Evolutionary conservation across 176 grass and related monocot species (phyloP).

Genomic region (Metroxylon sagu): DNA sequence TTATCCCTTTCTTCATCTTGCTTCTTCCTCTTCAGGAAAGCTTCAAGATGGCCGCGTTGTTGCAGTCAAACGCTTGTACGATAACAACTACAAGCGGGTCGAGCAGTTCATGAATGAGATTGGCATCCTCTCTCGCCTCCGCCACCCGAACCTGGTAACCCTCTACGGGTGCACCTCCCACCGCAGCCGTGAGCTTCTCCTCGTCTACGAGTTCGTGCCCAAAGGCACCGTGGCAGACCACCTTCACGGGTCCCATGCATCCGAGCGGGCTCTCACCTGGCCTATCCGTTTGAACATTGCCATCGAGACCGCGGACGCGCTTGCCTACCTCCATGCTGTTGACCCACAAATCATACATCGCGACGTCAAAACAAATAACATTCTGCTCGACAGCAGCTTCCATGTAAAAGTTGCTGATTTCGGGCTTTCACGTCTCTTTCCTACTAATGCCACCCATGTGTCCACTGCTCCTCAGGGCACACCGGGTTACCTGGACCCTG

Average conservation of each 20-base stretch:
- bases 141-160: conserved; percentile 76
- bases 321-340: conserved; percentile 72
- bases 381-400: conserved; percentile 64
- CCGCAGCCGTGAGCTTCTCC: conserved; percentile 64
- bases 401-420: conserved; percentile 96
- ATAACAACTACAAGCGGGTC: conserved; percentile 58
- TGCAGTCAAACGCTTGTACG: conserved; percentile 83
- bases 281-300: conserved; percentile 57
- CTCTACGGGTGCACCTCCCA: conserved; percentile 91
- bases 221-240: conserved; percentile 89
- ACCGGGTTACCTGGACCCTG: conserved; percentile 60
- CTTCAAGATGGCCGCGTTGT: conserved; percentile 69
- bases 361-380: conserved; percentile 86
- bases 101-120: conserved; percentile 97
- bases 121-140: conserved; percentile 60
- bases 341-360: conserved; percentile 80
- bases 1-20: too few species aligned
- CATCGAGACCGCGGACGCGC: conserved; percentile 73
- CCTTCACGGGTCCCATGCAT: conserved; percentile 54
- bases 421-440: conserved; percentile 1
- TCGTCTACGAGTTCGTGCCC: conserved; percentile 84
- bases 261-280: conserved; percentile 61
- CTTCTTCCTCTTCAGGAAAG: conserved; percentile 28
- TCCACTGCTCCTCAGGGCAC: conserved; percentile 8
- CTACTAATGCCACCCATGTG: neutral